phyloP scores from a whole-genome alignment of 495 filamentous ascomycete species.

The Chaetomium tenue region DNA sequence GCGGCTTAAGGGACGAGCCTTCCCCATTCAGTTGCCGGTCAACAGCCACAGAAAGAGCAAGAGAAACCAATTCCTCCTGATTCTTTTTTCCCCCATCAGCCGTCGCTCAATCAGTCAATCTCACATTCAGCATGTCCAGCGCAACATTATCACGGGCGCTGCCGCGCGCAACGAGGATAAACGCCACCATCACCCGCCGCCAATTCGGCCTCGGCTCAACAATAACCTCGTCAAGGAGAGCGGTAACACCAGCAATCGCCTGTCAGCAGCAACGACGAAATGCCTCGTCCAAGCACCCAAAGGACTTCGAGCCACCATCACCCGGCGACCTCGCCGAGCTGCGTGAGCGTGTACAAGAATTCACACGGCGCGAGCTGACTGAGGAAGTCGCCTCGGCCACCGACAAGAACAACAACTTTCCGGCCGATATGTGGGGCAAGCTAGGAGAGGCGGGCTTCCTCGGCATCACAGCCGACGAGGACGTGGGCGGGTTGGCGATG shows the following conservation, averaged over 20 bases:
- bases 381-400: constrained; percentile 77
- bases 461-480: constrained; percentile 91
- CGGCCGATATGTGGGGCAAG: constrained; percentile 88
- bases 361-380: constrained; percentile 80
- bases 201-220: constrained; percentile 18
- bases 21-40: not conserved
- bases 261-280: constrained; percentile 27
- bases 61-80: constrained; percentile 4
- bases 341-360: constrained; percentile 88
- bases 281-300: constrained; percentile 70
- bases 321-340: constrained; percentile 76
- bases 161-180: constrained; percentile 28
- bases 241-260: constrained; percentile 5
- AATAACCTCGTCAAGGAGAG: constrained; percentile 19
- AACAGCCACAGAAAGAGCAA: not conserved
- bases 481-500: constrained; percentile 85
- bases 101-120: not conserved
- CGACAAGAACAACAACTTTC: constrained; percentile 86
- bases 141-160: constrained; percentile 35
- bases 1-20: constrained; percentile 16
- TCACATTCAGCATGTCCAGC: constrained; percentile 28
- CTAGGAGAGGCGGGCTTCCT: constrained; percentile 88
- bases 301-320: constrained; percentile 74
- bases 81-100: not conserved
- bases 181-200: not conserved